Base-by-base conservation (phyloP, 352 stramenopile genomes). In the Ophiocytium majus region DNA sequence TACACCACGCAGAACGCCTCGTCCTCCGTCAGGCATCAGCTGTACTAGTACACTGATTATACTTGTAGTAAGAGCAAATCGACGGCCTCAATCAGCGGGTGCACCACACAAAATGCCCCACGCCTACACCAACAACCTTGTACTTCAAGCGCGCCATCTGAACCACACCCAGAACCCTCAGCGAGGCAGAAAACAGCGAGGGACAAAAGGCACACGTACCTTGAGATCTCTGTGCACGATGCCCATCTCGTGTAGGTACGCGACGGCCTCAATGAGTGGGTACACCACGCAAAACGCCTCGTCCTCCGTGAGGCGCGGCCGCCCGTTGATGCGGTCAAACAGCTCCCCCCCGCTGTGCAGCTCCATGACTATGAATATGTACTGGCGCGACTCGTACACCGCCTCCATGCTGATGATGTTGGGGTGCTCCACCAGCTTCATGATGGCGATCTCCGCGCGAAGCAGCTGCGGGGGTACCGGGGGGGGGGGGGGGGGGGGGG, bases 381-480 rank as follows among this genome's bases (percentile, higher is more conserved):
- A 92, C 80, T 86, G 50, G 74, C 79, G 19, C 36, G 94, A 92
- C 82, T 98, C 95, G 88, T 96, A 98, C n/a, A 97, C 93, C 49
- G 97, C 95, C 83, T 92, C 85, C 76, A 92, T 86, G 31, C 83
- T 50, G 36, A 97, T 95, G 82, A 97, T 95, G 85, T 96, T 93
- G 10, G 92, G 92, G 89, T 97, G 93, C 14, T 91, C 92, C 36
- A 98, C 95, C 43, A 98, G 92, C 83, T 96, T 96, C 78, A 98
- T 89, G 74, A 98, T 96, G 82, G 94, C 94, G 66, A 98, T 97
- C 88, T 98, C 95, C 0, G 76, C 78, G 36, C 83, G 32, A 10
- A 86, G 83, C 0, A 78, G 66, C 66, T 78, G 43, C 43, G 43
- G 43, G 5, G 43, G 43, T 14, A 57, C n/a, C n/a, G n/a, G n/a